Percentiles rank a stretch among this genome's conserved stretches.
Evolutionary conservation across 2,329 filamentous ascomycete genomes (phyloP).

Genomic region (Botrytis galanthina): DNA sequence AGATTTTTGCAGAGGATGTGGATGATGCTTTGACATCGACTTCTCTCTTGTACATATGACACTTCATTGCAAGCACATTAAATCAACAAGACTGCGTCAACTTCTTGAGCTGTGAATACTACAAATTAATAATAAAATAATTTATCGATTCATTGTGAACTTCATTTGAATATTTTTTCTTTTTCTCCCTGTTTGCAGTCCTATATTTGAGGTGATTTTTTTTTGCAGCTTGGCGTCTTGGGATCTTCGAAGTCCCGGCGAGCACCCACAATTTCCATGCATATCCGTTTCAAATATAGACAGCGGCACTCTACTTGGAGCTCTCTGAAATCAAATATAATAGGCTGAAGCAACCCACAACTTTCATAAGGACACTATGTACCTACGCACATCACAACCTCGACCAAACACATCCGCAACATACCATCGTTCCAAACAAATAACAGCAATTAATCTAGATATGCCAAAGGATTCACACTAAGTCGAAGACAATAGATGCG

Average conservation of each 20-base stretch:
- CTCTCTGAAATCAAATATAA: neutral
- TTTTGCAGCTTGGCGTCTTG: neutral
- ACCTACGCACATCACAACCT: neutral
- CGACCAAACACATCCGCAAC: neutral
- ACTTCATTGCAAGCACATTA: constrained; percentile 13
- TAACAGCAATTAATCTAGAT: neutral
- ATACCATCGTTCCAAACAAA: neutral
- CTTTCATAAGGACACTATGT: neutral
- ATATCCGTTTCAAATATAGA: neutral
- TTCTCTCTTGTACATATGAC: constrained; percentile 22
- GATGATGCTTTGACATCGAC: constrained; percentile 21
- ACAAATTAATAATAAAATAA: constrained; percentile 5
- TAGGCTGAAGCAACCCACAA: neutral
- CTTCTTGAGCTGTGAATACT: constrained; percentile 8
- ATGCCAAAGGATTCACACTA: neutral
- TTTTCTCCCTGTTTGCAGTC: no score
- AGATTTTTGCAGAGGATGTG: constrained; percentile 19
- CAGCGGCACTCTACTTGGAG: neutral
- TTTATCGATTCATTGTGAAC: neutral
- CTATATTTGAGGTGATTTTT: neutral
- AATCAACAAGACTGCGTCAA: neutral
- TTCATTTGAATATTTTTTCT: no score
- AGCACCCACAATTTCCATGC: neutral
- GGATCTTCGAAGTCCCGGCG: neutral
- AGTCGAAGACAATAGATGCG: neutral